Evolutionary conservation across 2,329 filamentous ascomycete species (phyloP).

Genomic region (Podosphaera leucotricha): DNA sequence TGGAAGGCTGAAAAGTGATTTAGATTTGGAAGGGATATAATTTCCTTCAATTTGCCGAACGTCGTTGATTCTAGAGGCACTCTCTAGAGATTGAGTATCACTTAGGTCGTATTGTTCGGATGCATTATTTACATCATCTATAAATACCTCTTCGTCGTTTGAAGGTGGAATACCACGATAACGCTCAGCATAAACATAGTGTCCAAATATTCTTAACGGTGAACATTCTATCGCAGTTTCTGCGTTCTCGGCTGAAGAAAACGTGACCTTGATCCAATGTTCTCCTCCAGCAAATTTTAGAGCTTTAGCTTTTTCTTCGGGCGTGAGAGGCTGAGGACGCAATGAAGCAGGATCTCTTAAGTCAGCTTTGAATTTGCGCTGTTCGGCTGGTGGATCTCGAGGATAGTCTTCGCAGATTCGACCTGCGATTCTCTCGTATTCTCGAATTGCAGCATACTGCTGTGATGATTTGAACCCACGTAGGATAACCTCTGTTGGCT

Average conservation of each 20-base stretch:
- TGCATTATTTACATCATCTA: background rate
- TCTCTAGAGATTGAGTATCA: too few relatives aligned
- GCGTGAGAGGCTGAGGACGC: conserved; percentile 37
- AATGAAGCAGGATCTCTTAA: conserved; percentile 50
- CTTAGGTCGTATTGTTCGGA: background rate
- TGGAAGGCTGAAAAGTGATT: background rate
- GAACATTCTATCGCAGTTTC: conserved; percentile 46
- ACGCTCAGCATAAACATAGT: conserved; percentile 45
- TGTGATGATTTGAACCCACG: conserved; percentile 50
- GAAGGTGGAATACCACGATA: conserved; percentile 41
- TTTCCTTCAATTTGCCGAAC: background rate
- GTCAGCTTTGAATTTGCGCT: conserved; percentile 48
- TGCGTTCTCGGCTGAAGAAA: conserved; percentile 49
- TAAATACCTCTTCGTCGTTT: conserved; percentile 37
- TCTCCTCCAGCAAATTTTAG: conserved; percentile 62
- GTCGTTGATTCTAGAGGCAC: background rate
- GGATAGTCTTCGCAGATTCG: conserved; percentile 84
- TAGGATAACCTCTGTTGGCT: conserved; percentile 58
- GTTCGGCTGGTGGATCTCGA: conserved; percentile 51
- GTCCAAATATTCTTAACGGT: conserved; percentile 46
- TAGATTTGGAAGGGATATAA: background rate
- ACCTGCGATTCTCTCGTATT: conserved; percentile 71
- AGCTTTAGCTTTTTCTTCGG: conserved; percentile 54
- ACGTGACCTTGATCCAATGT: conserved; percentile 81
- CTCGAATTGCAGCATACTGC: conserved; percentile 71